Percentiles rank a stretch among this genome's conserved stretches.
Conservation (phyloP, 139 green algal genomes). For the Coelastrella sp. region DNA sequence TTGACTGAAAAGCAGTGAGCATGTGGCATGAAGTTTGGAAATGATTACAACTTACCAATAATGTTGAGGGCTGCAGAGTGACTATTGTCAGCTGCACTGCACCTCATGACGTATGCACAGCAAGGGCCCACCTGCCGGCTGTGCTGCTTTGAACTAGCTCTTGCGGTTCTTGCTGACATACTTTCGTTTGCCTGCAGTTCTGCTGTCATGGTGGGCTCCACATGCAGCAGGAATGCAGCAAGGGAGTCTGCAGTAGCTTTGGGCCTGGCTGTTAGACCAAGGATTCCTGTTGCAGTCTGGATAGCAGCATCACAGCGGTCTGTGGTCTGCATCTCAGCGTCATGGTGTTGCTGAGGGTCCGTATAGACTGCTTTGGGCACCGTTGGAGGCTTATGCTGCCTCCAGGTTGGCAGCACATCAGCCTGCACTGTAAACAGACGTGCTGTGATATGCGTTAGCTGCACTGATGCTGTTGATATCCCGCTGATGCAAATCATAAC, state of each 20-base stretch:
- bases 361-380: background rate
- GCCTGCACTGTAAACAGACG: background rate
- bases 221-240: background rate
- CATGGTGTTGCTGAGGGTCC: background rate
- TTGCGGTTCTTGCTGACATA: background rate
- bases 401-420: constrained; percentile 17
- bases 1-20: background rate
- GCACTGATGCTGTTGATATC: background rate
- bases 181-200: background rate
- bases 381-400: constrained; percentile 7
- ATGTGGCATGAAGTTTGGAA: background rate
- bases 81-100: too few relatives aligned
- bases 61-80: background rate
- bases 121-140: background rate
- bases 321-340: constrained; percentile 22
- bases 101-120: too few relatives aligned
- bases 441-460: background rate
- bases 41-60: background rate
- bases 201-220: background rate
- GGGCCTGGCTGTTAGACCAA: background rate
- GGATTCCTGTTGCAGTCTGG: constrained; percentile 4
- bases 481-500: too few relatives aligned
- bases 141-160: background rate
- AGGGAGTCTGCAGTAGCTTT: background rate
- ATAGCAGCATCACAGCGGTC: constrained; percentile 32